Evolutionary conservation across 371 early-diverging fungal genomes (phyloP).

Genomic region (Catenaria anguillulae): DNA sequence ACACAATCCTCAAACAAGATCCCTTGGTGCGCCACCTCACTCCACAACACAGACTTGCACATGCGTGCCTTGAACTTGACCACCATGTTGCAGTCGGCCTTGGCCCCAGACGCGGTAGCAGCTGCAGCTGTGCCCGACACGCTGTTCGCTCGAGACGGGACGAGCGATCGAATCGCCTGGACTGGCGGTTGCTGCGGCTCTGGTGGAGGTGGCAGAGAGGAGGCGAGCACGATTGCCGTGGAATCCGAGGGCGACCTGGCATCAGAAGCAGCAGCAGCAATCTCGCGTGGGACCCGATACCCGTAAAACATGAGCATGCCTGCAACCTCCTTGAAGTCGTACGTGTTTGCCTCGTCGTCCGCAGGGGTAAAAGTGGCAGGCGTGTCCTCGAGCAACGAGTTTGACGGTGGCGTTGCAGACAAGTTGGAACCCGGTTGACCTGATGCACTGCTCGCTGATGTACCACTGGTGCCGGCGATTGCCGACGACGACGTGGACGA

Average conservation of each 20-base stretch:
- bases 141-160: not conserved
- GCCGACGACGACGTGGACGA: no score
- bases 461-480: no score
- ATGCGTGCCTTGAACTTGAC: conserved; percentile 67
- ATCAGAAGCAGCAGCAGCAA: not conserved
- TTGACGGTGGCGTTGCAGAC: no score
- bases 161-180: not conserved
- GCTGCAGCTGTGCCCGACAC: no score
- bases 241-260: not conserved
- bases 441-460: no score
- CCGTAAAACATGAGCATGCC: conserved; percentile 75
- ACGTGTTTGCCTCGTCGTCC: conserved; percentile 20
- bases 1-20: conserved; percentile 87
- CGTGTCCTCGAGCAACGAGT: no score
- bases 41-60: conserved; percentile 75
- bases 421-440: no score
- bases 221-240: no score
- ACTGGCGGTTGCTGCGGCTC: not conserved
- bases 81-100: conserved; percentile 48
- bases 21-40: conserved; percentile 76
- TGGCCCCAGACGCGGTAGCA: conserved; percentile 9
- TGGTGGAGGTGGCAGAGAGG: not conserved
- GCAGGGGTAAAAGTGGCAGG: no score
- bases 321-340: conserved; percentile 57
- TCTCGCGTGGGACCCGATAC: conserved; percentile 26